Base-by-base conservation (phyloP, 2,329 filamentous ascomycete genomes). In the Exophiala sp. region DNA sequence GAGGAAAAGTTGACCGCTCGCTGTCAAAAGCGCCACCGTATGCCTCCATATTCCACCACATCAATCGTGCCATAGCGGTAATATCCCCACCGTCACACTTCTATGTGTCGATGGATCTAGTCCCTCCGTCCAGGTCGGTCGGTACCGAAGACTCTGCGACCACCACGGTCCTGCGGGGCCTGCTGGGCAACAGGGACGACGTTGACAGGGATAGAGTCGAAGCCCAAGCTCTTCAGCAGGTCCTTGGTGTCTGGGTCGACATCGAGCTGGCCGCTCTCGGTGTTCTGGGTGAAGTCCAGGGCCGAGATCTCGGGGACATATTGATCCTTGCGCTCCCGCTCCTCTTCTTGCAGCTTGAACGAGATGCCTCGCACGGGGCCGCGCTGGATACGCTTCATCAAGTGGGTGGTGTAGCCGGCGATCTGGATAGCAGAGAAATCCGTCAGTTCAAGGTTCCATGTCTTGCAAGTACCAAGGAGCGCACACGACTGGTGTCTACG, bases 321-420 rank as follows among this genome's bases (percentile, higher is more conserved):
- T 81, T 98, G 93, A 81, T 98, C 93, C 87, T 98, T 98, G 74
- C 93, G 86, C 80, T 98, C 93, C 82, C 93, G 88, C 85, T 98
- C 93, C 81, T 98, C 93, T 81, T 98, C 93, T 80, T 98, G 93
- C 57, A 98, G 88, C 84, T 98, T 98, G 90, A 98, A 98, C 76
- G 94, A 98, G 78, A 98, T 98, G 81, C 93, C 93, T 68, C 93
- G 94, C 76, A 98, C 93, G 63, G 93, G 93, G 63, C 93, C 93
- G 74, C 93, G 89, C 82, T 97, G 93, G 68, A 98, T 98, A 77
- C 93, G 93, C 85, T 97, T 97, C 94, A 98, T 98, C 76, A 94
- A 74, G 73, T 95, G 89, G 64, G 93, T 97, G 68, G 91, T 95
- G 84, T 95, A 97, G 68, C 93, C 93, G 70, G 93, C 90, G 79